Conservation (phyloP, 106 monocot species). For the Phalaenopsis aphrodite region DNA sequence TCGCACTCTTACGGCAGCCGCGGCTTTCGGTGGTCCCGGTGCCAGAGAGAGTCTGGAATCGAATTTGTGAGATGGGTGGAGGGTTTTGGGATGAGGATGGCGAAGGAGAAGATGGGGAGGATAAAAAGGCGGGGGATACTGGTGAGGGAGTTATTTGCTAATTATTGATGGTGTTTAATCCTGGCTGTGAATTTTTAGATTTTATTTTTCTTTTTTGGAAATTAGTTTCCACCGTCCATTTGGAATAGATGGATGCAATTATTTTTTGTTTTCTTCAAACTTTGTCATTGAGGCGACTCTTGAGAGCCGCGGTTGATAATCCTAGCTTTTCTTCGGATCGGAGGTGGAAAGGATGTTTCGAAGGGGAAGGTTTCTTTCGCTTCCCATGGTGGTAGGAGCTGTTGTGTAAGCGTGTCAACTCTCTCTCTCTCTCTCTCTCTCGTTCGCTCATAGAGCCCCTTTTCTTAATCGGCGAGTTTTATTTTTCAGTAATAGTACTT, state of each 20-base stretch:
- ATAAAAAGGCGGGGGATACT: neutral
- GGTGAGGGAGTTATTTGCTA: neutral
- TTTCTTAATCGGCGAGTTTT: neutral
- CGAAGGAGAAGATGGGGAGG: neutral
- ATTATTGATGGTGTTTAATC: neutral
- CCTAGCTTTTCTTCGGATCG: neutral
- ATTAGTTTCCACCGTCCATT: neutral
- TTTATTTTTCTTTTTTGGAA: neutral
- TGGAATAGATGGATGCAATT: neutral
- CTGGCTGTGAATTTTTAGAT: neutral
- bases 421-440: neutral
- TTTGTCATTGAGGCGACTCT: neutral
- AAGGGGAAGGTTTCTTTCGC: conserved; percentile 9
- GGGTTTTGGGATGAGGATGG: conserved; percentile 20
- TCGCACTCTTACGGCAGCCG: conserved; percentile 68
- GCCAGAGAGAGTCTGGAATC: conserved; percentile 52
- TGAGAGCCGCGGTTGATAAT: neutral
- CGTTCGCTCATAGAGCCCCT: neutral
- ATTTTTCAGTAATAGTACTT: neutral
- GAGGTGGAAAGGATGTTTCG: conserved; percentile 1
- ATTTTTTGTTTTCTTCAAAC: neutral
- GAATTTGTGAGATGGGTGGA: conserved; percentile 79
- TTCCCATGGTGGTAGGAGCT: conserved; percentile 8
- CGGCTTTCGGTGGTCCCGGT: conserved; percentile 86
- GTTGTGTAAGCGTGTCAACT: conserved; percentile 2